phyloP scores from a whole-genome alignment of 257 asterid species.

The Nicotiana sylvestris region DNA sequence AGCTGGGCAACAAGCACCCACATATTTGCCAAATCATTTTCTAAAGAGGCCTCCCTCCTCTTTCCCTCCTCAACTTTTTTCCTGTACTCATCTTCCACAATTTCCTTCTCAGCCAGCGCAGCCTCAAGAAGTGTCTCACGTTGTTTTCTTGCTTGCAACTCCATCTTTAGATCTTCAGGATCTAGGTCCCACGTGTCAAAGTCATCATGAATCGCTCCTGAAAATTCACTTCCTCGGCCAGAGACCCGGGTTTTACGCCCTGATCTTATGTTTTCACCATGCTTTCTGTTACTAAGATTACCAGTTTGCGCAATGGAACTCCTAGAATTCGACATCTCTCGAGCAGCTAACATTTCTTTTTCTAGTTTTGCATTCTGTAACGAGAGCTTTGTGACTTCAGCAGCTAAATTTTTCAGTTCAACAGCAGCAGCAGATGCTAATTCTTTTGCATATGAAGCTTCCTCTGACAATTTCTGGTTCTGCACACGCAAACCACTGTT shows the following conservation, averaged over 20 bases:
- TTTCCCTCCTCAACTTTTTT: constrained; percentile 75
- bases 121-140: constrained; percentile 91
- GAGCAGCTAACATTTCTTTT: constrained; percentile 66
- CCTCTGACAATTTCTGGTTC: constrained; percentile 85
- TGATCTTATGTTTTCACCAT: constrained; percentile 44
- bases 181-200: constrained; percentile 78
- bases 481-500: constrained; percentile 82
- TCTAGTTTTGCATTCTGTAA: constrained; percentile 73
- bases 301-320: constrained; percentile 38
- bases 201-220: constrained; percentile 57
- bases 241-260: constrained; percentile 58
- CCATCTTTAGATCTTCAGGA: constrained; percentile 77
- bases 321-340: constrained; percentile 48
- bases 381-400: constrained; percentile 92
- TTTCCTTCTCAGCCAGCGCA: constrained; percentile 80
- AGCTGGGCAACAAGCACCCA: constrained; percentile 99
- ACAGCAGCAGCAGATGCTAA: constrained; percentile 98
- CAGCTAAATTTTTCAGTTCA: constrained; percentile 85
- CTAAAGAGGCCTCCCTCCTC: constrained; percentile 86
- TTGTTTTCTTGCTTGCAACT: constrained; percentile 81
- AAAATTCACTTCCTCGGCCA: constrained; percentile 45
- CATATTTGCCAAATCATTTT: constrained; percentile 96
- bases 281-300: constrained; percentile 50
- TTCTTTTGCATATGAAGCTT: constrained; percentile 95
- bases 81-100: constrained; percentile 72